Evolutionary conservation across 768 basidiomycete genomes (phyloP), one percentile per base, ranked within the genome.

Genomic region (Mycena latifolia): DNA sequence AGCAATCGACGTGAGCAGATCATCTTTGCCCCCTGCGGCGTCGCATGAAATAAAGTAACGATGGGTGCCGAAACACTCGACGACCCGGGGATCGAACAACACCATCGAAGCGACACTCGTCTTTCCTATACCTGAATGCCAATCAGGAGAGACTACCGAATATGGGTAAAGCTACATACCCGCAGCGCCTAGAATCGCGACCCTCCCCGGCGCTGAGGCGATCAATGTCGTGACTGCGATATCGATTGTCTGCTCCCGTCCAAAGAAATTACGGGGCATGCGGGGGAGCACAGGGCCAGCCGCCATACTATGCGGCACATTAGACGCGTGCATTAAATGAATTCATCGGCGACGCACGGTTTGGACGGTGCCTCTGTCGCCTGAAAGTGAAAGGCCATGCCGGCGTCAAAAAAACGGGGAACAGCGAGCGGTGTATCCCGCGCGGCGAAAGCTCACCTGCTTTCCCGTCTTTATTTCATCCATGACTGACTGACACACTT

Each of bases 31-130:
- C 9, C 57, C 58, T 24, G 70, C 67, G 5, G 67, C 70, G 35
- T 71, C 70, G 35, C 70, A 71, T 20, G 70, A 43, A 18, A 71
- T 66, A 29, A 69, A 71, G 43, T 48, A 69, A 9, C 70, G 66
- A 18, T 50, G 59, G 28, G 61, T 51, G 6, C 67, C 64, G 43
- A 71, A 71, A 29, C 51, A 57, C 10, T 71, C 52, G 22, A 57
- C 67, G 37, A 71, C 57, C 6, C 66, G 59, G 48, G 55, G 18
- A 63, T 69, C 67, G 28, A 50, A 62, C 41, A 71, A 41, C 10
- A 69, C 64, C 63, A 51, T 65, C 17, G 63, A 61, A 7, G 70
- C 67, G 48, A 71, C 57, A 46, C 63, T 65, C 17, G 70, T 68
- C 67, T 71, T 71, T 15, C 70, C 70, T 14, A 71, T 71, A 6